These are phyloP conservation scores for Croton laevigatus DNA, from an alignment of 441 rosid genomes.

Conservation along the genomic window DNA sequence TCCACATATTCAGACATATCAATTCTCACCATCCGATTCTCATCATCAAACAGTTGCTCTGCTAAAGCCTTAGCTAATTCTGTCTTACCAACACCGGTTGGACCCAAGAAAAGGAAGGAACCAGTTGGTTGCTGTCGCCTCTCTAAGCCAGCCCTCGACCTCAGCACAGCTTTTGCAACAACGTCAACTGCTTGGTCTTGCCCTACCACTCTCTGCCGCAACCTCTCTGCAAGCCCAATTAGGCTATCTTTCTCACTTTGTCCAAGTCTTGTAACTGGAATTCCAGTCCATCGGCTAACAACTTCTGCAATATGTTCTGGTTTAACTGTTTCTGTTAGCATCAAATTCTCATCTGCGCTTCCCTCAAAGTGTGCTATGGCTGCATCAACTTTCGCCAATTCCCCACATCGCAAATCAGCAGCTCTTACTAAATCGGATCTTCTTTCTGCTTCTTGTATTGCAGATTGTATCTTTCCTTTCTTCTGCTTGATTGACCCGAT, in stretches of 20 bases:
- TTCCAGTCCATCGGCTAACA: conserved; percentile 95
- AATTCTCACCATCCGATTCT: conserved; percentile 70
- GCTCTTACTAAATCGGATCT: conserved; percentile 86
- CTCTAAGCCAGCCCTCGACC: conserved; percentile 92
- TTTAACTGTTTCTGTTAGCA: conserved; percentile 80
- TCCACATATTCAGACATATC: conserved; percentile 98
- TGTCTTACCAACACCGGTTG: conserved; percentile 96
- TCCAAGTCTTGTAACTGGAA: conserved; percentile 93
- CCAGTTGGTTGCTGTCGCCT: conserved; percentile 98
- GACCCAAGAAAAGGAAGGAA: conserved; percentile 86
- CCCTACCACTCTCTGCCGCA: conserved; percentile 87
- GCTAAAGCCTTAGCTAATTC: conserved; percentile 97
- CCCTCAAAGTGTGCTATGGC: conserved; percentile 69
- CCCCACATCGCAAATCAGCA: conserved; percentile 85
- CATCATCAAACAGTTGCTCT: conserved; percentile 88
- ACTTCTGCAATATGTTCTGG: conserved; percentile 96
- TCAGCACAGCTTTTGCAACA: conserved; percentile 84
- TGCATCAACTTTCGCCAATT: conserved; percentile 78
- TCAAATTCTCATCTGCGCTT: conserved; percentile 50
- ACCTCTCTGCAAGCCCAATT: conserved; percentile 71
- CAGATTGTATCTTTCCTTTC: conserved; percentile 65
- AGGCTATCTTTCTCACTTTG: conserved; percentile 80
- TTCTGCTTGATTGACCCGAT: conserved; percentile 74
- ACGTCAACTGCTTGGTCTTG: conserved; percentile 78
- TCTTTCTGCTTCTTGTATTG: conserved; percentile 88